These are phyloP conservation scores for Cylindrotheca fusiformis DNA, from an alignment of 108 stramenopile species.

Conservation along the genomic window DNA sequence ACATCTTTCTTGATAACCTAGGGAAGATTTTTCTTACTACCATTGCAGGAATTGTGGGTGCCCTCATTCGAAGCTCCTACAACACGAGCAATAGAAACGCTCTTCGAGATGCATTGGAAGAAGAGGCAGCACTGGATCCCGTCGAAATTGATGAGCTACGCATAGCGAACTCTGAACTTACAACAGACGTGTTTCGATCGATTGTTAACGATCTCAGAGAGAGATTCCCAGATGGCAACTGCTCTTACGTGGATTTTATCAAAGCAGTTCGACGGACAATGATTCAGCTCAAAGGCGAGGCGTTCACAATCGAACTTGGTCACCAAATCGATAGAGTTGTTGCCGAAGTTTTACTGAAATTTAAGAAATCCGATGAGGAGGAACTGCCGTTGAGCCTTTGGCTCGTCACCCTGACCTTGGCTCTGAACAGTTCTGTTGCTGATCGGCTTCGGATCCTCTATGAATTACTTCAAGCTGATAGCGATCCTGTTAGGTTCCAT, in stretches of 20 bases:
- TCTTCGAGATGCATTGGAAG: conserved; percentile 66
- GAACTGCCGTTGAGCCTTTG: conserved; percentile 40
- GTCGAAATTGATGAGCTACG: conserved; percentile 84
- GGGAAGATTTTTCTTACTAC: conserved; percentile 62
- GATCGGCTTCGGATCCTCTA: conserved; percentile 69
- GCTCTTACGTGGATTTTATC: conserved; percentile 63
- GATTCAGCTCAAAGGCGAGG: conserved; percentile 47
- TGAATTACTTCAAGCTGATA: conserved; percentile 27
- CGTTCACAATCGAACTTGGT: conserved; percentile 77
- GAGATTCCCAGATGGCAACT: conserved; percentile 28
- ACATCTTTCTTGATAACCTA: conserved; percentile 85
- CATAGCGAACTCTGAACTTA: conserved; percentile 67
- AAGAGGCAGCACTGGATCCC: conserved; percentile 61
- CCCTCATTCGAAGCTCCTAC: conserved; percentile 59
- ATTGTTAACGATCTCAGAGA: conserved; percentile 39
- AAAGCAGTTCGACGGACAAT: conserved; percentile 40
- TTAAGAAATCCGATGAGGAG: conserved; percentile 14
- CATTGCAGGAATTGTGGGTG: conserved; percentile 59
- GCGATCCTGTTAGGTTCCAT: conserved; percentile 25
- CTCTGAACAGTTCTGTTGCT: conserved; percentile 48
- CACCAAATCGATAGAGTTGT: conserved; percentile 82
- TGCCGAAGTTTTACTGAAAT: conserved; percentile 40
- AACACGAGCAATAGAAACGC: conserved; percentile 47
- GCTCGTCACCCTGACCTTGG: conserved; percentile 60
- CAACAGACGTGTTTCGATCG: conserved; percentile 40